Base-by-base conservation (phyloP, 2,329 filamentous ascomycete species). In the Sclerotinia minor region DNA sequence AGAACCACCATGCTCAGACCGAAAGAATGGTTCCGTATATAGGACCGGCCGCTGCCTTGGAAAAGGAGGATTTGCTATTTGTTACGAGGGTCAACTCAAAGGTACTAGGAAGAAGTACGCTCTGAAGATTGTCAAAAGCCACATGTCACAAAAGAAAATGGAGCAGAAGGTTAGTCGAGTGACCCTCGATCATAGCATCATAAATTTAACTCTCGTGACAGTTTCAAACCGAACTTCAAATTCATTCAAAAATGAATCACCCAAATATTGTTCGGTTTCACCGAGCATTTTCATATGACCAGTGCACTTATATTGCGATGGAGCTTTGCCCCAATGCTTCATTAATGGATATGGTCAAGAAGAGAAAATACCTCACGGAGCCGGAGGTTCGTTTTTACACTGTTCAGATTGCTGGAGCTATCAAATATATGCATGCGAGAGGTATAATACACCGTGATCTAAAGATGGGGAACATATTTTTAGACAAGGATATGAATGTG, bases 391-490 rank as follows among this genome's bases (percentile, higher is more conserved):
- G 95, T 71, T 92, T 94, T 74, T 97, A 97, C 78, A 90, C 95
- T 70, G 88, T 99, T 52, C 95, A 99, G 79, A 93, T 97, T 69
- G 92, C 94, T 72, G 95, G 95, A 47, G 95, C 95, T 49, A 94
- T 99, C 80, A 98, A 98, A 80, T 99, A 99, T 77, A 91, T 99
- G 83, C 96, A 99, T 79, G 89, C 89, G 76, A 91, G 96, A 77
- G 95, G 94, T 72, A 96, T 99, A 70, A 97, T 98, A 61, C 95
- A 99, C 79, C 88, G 95, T 61, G 95, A 99, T 79, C 80, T 99
- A 74, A 99, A 99, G 80, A 98, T 97, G 83, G 96, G 95, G 60
- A 99, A 99, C 78, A 89, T 99, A 73, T 99, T 99, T 76, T 84
- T 99, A 64, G 95, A 99, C 78, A 87, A 87, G 65, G 84, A 93